phyloP scores from a whole-genome alignment of 164 flowering plant genomes.

The Litsea cubeba region DNA sequence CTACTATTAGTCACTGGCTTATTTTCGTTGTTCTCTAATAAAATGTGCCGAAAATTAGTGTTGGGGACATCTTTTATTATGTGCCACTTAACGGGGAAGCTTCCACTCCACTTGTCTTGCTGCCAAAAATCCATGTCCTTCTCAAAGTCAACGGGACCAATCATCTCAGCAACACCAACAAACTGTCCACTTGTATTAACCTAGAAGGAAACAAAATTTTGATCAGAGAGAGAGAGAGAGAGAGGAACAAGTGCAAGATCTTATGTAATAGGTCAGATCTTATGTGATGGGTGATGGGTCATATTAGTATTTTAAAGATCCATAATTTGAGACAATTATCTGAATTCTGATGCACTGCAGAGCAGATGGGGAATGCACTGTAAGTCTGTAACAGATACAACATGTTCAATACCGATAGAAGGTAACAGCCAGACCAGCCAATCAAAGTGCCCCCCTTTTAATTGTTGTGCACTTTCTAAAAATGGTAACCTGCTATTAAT shows the following conservation, averaged over 20 bases:
- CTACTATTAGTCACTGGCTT: conserved; percentile 96
- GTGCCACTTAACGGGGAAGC: conserved; percentile 93
- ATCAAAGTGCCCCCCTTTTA: too few relatives aligned
- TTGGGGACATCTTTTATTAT: conserved; percentile 86
- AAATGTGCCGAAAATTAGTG: conserved; percentile 63
- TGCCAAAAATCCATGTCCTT: conserved; percentile 95
- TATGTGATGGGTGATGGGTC: neutral
- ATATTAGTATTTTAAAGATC: too few relatives aligned
- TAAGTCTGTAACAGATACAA: too few relatives aligned
- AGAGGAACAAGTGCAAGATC: neutral
- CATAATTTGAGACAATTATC: too few relatives aligned
- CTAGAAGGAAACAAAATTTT: conserved; percentile 26
- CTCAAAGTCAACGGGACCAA: conserved; percentile 69
- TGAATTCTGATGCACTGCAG: too few relatives aligned
- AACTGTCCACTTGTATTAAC: conserved; percentile 96
- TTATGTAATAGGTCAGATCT: neutral
- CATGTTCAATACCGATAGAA: too few relatives aligned
- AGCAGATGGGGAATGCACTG: too few relatives aligned
- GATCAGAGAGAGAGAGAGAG: conserved; percentile 6
- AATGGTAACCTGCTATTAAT: too few relatives aligned
- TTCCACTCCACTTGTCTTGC: conserved; percentile 95
- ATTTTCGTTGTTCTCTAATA: conserved; percentile 85
- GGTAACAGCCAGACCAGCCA: too few relatives aligned
- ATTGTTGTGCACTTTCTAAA: too few relatives aligned
- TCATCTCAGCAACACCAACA: conserved; percentile 96